Percentiles rank a stretch among this genome's conserved stretches.
Evolutionary conservation across 2,329 filamentous ascomycete genomes (phyloP).

Genomic region (Botrytis elliptica): DNA sequence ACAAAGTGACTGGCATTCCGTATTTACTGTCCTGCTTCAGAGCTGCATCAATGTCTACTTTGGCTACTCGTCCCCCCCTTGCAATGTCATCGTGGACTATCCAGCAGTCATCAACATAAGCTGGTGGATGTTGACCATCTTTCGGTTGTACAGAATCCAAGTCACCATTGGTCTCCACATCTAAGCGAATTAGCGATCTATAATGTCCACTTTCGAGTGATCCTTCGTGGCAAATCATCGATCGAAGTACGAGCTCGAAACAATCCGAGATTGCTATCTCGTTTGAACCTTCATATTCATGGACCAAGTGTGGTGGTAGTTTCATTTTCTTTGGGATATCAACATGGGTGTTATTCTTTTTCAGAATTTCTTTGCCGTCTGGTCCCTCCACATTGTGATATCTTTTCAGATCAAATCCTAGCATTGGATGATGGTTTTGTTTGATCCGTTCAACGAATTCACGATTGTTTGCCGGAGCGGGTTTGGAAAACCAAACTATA

Average conservation of each 20-base stretch:
- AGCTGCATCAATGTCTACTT: constrained; percentile 69
- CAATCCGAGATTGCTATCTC: constrained; percentile 72
- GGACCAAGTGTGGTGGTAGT: constrained; percentile 87
- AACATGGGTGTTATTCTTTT: constrained; percentile 72
- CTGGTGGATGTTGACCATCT: constrained; percentile 51
- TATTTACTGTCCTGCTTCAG: constrained; percentile 64
- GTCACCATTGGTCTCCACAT: constrained; percentile 62
- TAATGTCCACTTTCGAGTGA: constrained; percentile 91
- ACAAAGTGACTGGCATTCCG: constrained; percentile 86
- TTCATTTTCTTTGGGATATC: constrained; percentile 86
- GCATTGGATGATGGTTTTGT: constrained; percentile 73
- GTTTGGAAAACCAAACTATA: constrained; percentile 80
- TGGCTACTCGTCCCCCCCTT: constrained; percentile 62
- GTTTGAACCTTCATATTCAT: constrained; percentile 64
- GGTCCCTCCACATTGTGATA: constrained; percentile 66
- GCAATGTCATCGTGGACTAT: constrained; percentile 88
- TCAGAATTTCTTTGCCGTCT: constrained; percentile 60
- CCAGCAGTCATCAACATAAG: constrained; percentile 76
- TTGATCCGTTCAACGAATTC: constrained; percentile 84
- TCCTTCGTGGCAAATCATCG: constrained; percentile 87
- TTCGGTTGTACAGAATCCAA: constrained; percentile 49
- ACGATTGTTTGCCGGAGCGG: constrained; percentile 62
- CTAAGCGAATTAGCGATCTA: constrained; percentile 77
- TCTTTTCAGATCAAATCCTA: constrained; percentile 90
- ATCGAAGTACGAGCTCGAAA: constrained; percentile 89